Conservation (phyloP, 257 asterid species). For the Avicennia marina region DNA sequence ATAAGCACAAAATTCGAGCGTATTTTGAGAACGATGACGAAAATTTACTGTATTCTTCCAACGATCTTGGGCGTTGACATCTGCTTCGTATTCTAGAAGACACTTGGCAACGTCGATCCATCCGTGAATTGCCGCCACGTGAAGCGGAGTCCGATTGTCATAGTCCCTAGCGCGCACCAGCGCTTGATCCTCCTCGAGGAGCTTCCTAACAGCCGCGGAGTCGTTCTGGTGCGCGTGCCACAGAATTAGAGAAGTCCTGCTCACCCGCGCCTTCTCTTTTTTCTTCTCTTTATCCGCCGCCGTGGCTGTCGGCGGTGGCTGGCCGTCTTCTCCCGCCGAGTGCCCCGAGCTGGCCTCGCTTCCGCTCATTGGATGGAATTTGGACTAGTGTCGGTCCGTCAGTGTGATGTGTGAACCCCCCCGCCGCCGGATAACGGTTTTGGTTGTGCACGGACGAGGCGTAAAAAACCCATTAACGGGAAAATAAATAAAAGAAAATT, state of each 20-base stretch:
- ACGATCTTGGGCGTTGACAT: constrained; percentile 98
- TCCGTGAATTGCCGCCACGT: constrained; percentile 95
- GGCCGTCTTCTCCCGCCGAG: constrained; percentile 45
- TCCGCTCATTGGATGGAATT: constrained; percentile 56
- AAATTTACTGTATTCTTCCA: constrained; percentile 86
- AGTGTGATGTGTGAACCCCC: neutral
- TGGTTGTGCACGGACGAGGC: neutral
- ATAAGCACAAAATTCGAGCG: neutral
- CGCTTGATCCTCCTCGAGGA: constrained; percentile 83
- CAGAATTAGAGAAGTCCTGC: constrained; percentile 73
- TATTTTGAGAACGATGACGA: neutral
- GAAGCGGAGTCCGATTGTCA: constrained; percentile 92
- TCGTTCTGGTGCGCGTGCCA: constrained; percentile 99
- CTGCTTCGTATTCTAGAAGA: constrained; percentile 75
- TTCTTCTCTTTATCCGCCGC: constrained; percentile 47
- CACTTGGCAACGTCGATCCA: constrained; percentile 91
- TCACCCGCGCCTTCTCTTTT: constrained; percentile 87
- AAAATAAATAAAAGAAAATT: no score
- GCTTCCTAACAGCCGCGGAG: constrained; percentile 70
- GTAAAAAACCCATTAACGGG: neutral
- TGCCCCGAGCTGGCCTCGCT: constrained; percentile 75
- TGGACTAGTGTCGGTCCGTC: neutral
- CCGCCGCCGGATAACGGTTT: neutral
- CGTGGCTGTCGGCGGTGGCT: constrained; percentile 16
- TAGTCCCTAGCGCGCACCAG: constrained; percentile 85